Base-by-base conservation (phyloP, 1,284 basidiomycete species). In the Trametes sp. region DNA sequence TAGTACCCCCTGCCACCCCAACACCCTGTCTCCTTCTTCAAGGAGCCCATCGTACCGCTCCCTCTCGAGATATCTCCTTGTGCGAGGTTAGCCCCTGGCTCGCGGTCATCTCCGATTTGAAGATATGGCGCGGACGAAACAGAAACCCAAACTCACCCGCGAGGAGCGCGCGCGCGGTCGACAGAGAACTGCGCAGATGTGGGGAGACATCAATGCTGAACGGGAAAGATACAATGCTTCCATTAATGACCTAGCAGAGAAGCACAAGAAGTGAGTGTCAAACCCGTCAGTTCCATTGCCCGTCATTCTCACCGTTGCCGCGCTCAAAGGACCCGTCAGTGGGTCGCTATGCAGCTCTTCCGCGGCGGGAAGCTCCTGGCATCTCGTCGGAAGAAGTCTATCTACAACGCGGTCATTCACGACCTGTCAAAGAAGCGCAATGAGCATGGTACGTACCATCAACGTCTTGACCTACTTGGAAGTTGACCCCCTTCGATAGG, bases 351-450 rank as follows among this genome's bases (percentile, higher is more conserved):
- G 35, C 53, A 54, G 26, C 36, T 54, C 14, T 54, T 54, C 53
- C 36, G 53, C 6, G 53, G 53, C 5, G 53, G 53, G 23, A 54
- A 38, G 28, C 14, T 41, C 16, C 35, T 54, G 9, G 53, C 53
- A 14, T 4, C 9, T 5, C 53, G 53, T 21, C 53, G 53, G 10
- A 54, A 41, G n/a, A 54, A 41, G 26, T 33, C 28, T 19, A 23
- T 54, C 16, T 54, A 26, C 53, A 54, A 54, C 24, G 53, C 53
- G 21, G 36, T 42, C 29, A 24, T 54, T n/a, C 53, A 54, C 53
- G 53, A 54, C 33, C 36, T 54, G 26, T 29, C 53, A 28, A 41
- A 54, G 42, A 41, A 54, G 42, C 53, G 33, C 26, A 54, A 16
- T 14, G 36, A 41, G 28, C 36, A 23, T 23, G 53, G 53, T 54